Conservation (phyloP, 352 stramenopile genomes). For the Pythium plurisporium region DNA sequence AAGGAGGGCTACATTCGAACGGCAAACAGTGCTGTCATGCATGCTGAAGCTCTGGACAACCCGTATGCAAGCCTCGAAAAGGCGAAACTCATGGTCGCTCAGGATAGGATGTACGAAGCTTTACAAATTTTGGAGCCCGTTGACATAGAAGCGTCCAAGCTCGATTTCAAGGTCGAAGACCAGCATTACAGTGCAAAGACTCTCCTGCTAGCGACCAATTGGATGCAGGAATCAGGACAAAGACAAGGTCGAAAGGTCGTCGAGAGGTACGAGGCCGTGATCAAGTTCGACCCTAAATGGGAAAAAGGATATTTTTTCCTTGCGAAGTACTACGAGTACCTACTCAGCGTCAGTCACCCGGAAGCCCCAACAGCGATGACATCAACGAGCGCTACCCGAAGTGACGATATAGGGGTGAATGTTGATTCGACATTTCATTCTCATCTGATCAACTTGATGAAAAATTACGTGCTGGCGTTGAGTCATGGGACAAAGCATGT, state of each 20-base stretch:
- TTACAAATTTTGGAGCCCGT: slow-evolving; percentile 81
- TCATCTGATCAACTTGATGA: slow-evolving; percentile 88
- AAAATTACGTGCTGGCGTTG: slow-evolving; percentile 91
- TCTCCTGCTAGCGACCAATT: slow-evolving; percentile 93
- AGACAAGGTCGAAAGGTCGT: slow-evolving; percentile 93
- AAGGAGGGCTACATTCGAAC: slow-evolving; percentile 83
- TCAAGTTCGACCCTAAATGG: slow-evolving; percentile 92
- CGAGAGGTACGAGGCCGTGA: slow-evolving; percentile 92
- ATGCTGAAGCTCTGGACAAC: slow-evolving; percentile 74
- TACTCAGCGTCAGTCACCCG: slow-evolving; percentile 72
- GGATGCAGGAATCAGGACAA: slow-evolving; percentile 94
- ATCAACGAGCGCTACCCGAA: slow-evolving; percentile 26
- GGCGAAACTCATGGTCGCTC: slow-evolving; percentile 74
- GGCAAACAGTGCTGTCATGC: slow-evolving; percentile 80
- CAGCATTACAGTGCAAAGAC: slow-evolving; percentile 77
- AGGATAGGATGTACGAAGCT: slow-evolving; percentile 82
- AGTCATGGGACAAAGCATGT: slow-evolving; percentile 92
- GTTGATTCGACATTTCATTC: slow-evolving; percentile 57
- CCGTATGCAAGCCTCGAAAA: slow-evolving; percentile 71
- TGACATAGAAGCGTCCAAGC: slow-evolving; percentile 64
- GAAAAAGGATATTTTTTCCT: slow-evolving; percentile 92
- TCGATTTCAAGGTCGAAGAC: slow-evolving; percentile 77
- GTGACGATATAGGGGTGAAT: slow-evolving; percentile 35
- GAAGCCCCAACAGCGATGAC: slow-evolving; percentile 32
- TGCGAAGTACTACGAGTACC: slow-evolving; percentile 90